Conservation (phyloP, 2,329 filamentous ascomycete genomes). For the Diaporthe sp. region DNA sequence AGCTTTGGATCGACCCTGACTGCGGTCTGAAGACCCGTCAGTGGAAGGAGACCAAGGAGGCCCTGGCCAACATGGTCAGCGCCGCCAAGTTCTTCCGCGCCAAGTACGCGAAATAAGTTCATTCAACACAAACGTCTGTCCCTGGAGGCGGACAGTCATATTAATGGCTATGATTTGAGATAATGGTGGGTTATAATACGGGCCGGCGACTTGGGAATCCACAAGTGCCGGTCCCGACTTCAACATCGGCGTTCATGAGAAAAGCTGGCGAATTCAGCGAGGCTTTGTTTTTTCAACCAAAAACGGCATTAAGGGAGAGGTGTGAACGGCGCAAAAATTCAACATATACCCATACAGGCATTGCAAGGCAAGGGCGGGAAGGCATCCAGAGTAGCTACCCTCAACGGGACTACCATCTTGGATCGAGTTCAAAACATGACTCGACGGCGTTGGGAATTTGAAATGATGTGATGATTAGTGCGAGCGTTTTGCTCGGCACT, state of each 20-base stretch:
- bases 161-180: constrained; percentile 30
- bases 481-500: constrained; percentile 3
- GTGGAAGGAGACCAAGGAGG: constrained; percentile 98
- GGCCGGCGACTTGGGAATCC: constrained; percentile 42
- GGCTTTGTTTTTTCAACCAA: constrained; percentile 36
- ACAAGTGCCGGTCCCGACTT: constrained; percentile 53
- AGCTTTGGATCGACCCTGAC: constrained; percentile 99
- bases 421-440: constrained; percentile 30
- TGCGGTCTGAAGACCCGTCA: constrained; percentile 99
- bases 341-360: constrained; percentile 38
- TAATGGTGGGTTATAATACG: constrained; percentile 29
- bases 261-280: constrained; percentile 33
- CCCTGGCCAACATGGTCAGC: constrained; percentile 95
- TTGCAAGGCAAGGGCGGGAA: constrained; percentile 32
- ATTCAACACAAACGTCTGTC: constrained; percentile 38
- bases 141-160: constrained; percentile 44
- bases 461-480: constrained; percentile 22
- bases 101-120: constrained; percentile 78
- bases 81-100: constrained; percentile 96
- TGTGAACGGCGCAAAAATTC: constrained; percentile 36
- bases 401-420: constrained; percentile 36
- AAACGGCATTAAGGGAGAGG: constrained; percentile 33
- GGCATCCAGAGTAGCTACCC: constrained; percentile 35
- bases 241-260: constrained; percentile 65
- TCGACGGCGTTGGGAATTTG: constrained; percentile 32